These are phyloP conservation scores for Pyrenochaeta sp. DNA, from an alignment of 2,329 filamentous ascomycete species.

Conservation along the genomic window DNA sequence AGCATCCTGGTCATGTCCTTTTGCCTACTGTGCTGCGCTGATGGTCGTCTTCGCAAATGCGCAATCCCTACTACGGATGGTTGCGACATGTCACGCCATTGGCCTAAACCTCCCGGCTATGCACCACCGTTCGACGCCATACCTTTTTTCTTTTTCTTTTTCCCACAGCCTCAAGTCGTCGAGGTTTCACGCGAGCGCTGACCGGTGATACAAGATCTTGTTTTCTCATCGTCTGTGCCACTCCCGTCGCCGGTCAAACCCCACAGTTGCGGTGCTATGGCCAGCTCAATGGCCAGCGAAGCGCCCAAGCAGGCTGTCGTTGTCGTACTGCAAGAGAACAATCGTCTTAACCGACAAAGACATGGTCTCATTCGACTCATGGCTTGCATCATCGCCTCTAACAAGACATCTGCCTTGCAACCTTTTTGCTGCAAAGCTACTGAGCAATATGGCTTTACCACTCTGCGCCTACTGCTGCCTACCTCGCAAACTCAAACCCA, in stretches of 20 bases:
- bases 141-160: constrained; percentile 2
- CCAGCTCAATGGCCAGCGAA: constrained; percentile 12
- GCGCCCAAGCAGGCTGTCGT: constrained; percentile 9
- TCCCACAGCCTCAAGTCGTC: constrained; percentile 14
- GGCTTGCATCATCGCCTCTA: constrained; percentile 7
- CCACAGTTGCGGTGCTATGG: constrained; percentile 7
- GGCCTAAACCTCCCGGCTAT: constrained; percentile 7
- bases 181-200: constrained; percentile 18
- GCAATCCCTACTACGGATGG: too few relatives aligned
- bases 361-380: constrained; percentile 14
- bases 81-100: constrained; percentile 25
- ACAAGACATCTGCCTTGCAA: constrained; percentile 1
- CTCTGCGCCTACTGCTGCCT: constrained; percentile 14
- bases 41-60: constrained; percentile 7
- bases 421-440: background rate
- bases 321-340: constrained; percentile 13
- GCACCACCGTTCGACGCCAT: constrained; percentile 25
- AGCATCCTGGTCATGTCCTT: background rate
- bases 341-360: constrained; percentile 3
- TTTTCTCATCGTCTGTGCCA: constrained; percentile 25
- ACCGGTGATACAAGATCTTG: constrained; percentile 36
- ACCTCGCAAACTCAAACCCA: background rate
- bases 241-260: constrained; percentile 32
- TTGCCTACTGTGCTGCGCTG: background rate
- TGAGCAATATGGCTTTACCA: background rate